Evolutionary conservation across 106 monocot species (phyloP).

Genomic region (Dendrobium nobile): DNA sequence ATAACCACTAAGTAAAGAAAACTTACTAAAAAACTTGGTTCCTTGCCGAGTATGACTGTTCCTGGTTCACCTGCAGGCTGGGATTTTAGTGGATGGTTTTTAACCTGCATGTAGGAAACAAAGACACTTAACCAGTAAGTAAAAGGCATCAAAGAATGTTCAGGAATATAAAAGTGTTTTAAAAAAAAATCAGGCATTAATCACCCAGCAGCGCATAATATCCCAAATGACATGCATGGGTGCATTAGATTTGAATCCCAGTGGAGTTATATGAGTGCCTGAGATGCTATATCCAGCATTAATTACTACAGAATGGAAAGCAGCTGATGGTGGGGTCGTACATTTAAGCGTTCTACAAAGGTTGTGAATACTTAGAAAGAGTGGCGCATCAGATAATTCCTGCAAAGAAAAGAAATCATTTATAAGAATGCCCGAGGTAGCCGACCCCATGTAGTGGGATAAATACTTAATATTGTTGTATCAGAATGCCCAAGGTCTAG

Average conservation of each 20-base stretch:
- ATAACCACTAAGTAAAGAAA: background rate
- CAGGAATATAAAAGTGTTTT: background rate
- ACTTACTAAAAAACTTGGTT: slow-evolving; percentile 67
- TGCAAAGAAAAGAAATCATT: slow-evolving; percentile 19
- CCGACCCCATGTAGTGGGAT: too few relatives aligned
- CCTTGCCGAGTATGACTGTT: slow-evolving; percentile 68
- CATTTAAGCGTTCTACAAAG: slow-evolving; percentile 80
- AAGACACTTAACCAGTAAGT: background rate
- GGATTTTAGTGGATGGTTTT: slow-evolving; percentile 79
- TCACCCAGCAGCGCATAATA: slow-evolving; percentile 95
- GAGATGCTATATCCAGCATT: slow-evolving; percentile 90
- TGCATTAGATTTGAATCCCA: slow-evolving; percentile 85
- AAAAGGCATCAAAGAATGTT: background rate
- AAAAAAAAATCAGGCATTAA: background rate
- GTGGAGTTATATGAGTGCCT: slow-evolving; percentile 74
- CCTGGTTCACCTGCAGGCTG: slow-evolving; percentile 67
- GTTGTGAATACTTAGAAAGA: slow-evolving; percentile 81
- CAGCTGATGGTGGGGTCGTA: slow-evolving; percentile 76
- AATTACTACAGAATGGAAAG: slow-evolving; percentile 79
- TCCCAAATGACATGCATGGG: slow-evolving; percentile 90
- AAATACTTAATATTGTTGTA: background rate
- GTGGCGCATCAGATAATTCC: slow-evolving; percentile 78
- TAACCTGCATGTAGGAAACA: slow-evolving; percentile 36
- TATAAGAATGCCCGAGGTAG: too few relatives aligned
- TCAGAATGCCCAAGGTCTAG: too few relatives aligned